phyloP scores from a whole-genome alignment of 495 filamentous ascomycete genomes.

The Trichocladium uniseriatum region DNA sequence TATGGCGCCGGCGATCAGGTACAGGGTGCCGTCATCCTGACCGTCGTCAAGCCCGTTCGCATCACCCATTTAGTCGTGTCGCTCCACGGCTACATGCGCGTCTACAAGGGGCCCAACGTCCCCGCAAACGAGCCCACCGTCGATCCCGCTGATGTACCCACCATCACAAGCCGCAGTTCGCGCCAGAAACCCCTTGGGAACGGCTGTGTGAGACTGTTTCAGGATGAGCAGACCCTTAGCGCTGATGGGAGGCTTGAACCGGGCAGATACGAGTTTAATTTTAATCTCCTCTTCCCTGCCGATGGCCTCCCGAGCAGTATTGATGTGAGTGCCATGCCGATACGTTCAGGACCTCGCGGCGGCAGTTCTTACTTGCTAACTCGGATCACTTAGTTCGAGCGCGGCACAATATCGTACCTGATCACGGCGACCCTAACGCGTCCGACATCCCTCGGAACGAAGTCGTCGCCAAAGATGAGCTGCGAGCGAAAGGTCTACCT shows the following conservation, averaged over 20 bases:
- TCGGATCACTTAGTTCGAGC: constrained; percentile 63
- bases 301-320: constrained; percentile 83
- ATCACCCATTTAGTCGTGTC: constrained; percentile 86
- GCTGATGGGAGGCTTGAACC: constrained; percentile 80
- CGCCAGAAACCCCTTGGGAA: constrained; percentile 64
- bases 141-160: constrained; percentile 34
- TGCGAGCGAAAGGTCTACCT: constrained; percentile 74
- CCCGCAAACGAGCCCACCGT: constrained; percentile 48
- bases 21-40: constrained; percentile 68
- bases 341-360: neutral
- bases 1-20: constrained; percentile 60
- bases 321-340: constrained; percentile 53
- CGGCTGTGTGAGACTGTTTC: constrained; percentile 77
- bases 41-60: constrained; percentile 68
- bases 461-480: constrained; percentile 53
- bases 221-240: constrained; percentile 83
- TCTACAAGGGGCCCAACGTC: constrained; percentile 65
- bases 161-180: constrained; percentile 39
- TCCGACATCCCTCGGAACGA: constrained; percentile 60
- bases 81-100: constrained; percentile 81
- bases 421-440: constrained; percentile 83
- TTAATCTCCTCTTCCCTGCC: constrained; percentile 71
- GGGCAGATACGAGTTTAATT: constrained; percentile 85
- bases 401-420: constrained; percentile 84
- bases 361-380: constrained; percentile 15